Percentiles rank a stretch among this genome's conserved stretches.
Conservation (phyloP, 1,284 basidiomycete genomes). For the Xerocomus nothofagi region DNA sequence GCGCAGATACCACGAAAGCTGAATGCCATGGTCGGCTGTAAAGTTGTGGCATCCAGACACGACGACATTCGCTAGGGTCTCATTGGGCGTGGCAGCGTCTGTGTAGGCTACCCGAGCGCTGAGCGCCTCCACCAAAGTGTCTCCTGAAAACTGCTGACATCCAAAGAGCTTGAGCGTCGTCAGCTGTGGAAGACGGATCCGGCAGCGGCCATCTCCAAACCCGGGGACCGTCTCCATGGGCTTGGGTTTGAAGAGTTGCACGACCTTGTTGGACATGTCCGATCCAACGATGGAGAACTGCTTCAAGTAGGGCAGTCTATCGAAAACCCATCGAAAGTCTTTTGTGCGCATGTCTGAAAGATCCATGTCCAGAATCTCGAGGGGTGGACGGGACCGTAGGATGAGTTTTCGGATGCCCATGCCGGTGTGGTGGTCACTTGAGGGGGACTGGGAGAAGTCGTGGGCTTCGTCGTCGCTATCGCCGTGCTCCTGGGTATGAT, state of each 20-base stretch:
- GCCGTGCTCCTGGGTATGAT: constrained; percentile 48
- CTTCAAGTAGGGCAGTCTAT: constrained; percentile 49
- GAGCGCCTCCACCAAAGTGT: constrained; percentile 54
- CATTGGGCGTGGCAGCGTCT: constrained; percentile 36
- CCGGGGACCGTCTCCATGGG: constrained; percentile 3
- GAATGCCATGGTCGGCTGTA: constrained; percentile 21
- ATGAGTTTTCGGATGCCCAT: constrained; percentile 73
- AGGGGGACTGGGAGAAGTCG: constrained; percentile 73
- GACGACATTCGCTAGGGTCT: constrained; percentile 29
- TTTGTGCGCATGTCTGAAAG: constrained; percentile 78
- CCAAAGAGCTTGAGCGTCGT: constrained; percentile 52
- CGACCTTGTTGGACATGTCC: constrained; percentile 73
- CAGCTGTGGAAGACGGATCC: constrained; percentile 54
- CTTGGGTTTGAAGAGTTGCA: constrained; percentile 52
- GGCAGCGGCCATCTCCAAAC: constrained; percentile 10
- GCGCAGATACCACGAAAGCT: constrained; percentile 28
- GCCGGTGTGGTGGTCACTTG: constrained; percentile 71
- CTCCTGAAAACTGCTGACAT: constrained; percentile 62
- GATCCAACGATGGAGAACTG: constrained; percentile 72
- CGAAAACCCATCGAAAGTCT: constrained; percentile 69
- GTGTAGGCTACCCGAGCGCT: constrained; percentile 49
- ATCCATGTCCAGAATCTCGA: constrained; percentile 69
- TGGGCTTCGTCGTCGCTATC: constrained; percentile 70
- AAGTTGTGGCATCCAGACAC: constrained; percentile 29
- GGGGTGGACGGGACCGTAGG: constrained; percentile 54